Conservation (phyloP, 2,329 filamentous ascomycete species). For the Cladophialophora carrionii region DNA sequence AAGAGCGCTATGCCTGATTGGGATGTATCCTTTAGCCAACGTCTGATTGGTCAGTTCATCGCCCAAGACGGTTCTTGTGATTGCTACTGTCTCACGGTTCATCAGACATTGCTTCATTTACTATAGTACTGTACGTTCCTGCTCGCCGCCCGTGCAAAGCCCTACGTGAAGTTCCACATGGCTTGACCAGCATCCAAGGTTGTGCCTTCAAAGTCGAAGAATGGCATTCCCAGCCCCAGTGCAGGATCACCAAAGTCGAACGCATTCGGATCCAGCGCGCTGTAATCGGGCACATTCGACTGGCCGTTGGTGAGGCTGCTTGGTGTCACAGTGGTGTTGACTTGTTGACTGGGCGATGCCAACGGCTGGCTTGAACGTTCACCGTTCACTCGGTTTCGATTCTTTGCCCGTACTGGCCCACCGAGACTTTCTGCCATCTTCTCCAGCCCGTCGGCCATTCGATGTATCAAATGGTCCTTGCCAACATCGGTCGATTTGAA, state of each 20-base stretch:
- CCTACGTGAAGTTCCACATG: conserved; percentile 36
- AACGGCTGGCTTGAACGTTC: conserved; percentile 21
- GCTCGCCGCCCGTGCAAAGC: not conserved
- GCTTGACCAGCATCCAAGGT: conserved; percentile 32
- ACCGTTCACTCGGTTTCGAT: conserved; percentile 27
- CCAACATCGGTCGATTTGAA: conserved; percentile 40
- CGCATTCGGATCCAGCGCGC: conserved; percentile 30
- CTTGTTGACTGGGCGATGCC: conserved; percentile 26
- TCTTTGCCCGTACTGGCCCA: conserved; percentile 29
- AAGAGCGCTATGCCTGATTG: conserved; percentile 25
- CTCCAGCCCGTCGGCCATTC: conserved; percentile 42
- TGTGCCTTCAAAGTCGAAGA: conserved; percentile 40
- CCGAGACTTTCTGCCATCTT: conserved; percentile 41
- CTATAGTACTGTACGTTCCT: not conserved
- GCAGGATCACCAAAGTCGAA: conserved; percentile 39
- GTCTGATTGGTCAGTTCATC: conserved; percentile 28
- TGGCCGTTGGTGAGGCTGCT: conserved; percentile 24
- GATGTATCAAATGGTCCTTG: conserved; percentile 42
- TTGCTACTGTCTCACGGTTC: no score
- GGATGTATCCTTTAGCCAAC: conserved; percentile 20
- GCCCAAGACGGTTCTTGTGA: no score
- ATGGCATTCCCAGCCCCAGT: conserved; percentile 39
- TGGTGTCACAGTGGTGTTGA: conserved; percentile 14
- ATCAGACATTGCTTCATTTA: not conserved
- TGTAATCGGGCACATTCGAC: conserved; percentile 30